Base-by-base conservation (phyloP, 768 basidiomycete species). In the Hydnomerulius pinastri region DNA sequence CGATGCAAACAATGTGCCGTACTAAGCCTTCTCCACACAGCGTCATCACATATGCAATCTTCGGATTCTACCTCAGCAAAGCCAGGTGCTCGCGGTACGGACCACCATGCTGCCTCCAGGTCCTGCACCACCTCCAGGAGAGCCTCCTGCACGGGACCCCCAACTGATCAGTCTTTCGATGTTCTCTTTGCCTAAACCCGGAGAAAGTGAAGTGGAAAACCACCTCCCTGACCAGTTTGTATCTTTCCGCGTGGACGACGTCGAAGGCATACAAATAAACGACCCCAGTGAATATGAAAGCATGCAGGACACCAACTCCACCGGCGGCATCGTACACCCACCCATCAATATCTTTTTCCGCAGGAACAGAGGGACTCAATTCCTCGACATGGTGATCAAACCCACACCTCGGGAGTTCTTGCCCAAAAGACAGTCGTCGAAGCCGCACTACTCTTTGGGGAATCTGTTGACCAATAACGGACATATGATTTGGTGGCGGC, bases 61-160 rank as follows among this genome's bases (percentile, higher is more conserved):
- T 42, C 77, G 80, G 25, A 71, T 78, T 21, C 60, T 83, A 29
- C 81, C 82, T 2, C 64, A 68, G 12, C 82, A 85, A 59, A 65
- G 69, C 8, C 72, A 80, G 45, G 63, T 85, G 11, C 66, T 85
- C 18, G 69, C 82, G 45, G 71, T 82, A 39, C 80, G 83, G 29
- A 68, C 71, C 4, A 54, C 77, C 40, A 62, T 58, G 33, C 58
- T 61, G 30, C 55, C 58, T 28, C 42, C 21, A 4, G 15, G 39
- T 4, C 54, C 57, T 1, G 21, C 18, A 17, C 49, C 54, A n/a
- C 41, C 25, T 25, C 30, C 39, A 23, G 55, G 54, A 4, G 53
- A 46, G 20, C 65, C 63, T 4, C 60, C 54, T 10, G 25, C 33
- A n/a, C 38, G 43, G 11, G 50, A 66, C 9, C 59, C 58, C 28